Base-by-base conservation (phyloP, 2,329 filamentous ascomycete species). In the Trichoderma aggressivum region DNA sequence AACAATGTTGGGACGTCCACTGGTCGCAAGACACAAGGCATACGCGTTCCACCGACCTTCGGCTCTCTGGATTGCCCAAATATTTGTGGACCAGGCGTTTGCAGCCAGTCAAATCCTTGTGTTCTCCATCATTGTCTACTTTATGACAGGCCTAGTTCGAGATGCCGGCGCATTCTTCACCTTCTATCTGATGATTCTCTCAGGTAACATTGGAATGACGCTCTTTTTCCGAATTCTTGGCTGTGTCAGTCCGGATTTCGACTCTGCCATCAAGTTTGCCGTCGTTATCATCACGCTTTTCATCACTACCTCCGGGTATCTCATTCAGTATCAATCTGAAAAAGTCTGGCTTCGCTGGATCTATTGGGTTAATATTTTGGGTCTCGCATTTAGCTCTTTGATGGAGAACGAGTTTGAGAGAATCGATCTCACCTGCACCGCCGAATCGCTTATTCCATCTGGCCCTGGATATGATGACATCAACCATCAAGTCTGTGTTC, bases 331-430 rank as follows among this genome's bases (percentile, higher is more conserved):
- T 78, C 87, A 91, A 63, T 88, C 84, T 2, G 88, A 92, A 75
- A 91, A 94, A 75, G 89, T 90, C 5, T 95, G 92, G 90, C 79
- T 94, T 7, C 85, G 91, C 21, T 96, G 93, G 93, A 90, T 95
- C 72, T 93, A 90, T 81, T 95, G 90, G 84, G 83, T 94, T 79
- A 94, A 94, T 72, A 86, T 90, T 0, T 83, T 94, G 0, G 93
- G 92, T 59, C 85, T 96, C 2, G 88, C 90, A 0, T 97, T 97
- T 78, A 87, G 90, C 12, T 84, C 89, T 2, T 81, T 97, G 81
- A 96, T 97, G 92, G 89, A 92, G 76, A 97, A 97, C 76, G 94
- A 97, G 77, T 97, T 97, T 76, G 85, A 86, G 43, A 82, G 87
- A 12, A 84, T 92, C 55, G 85, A 90, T 32, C 83, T 97, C 78